phyloP scores from a whole-genome alignment of 2,329 filamentous ascomycete genomes.

The Hypoxylon sp. region DNA sequence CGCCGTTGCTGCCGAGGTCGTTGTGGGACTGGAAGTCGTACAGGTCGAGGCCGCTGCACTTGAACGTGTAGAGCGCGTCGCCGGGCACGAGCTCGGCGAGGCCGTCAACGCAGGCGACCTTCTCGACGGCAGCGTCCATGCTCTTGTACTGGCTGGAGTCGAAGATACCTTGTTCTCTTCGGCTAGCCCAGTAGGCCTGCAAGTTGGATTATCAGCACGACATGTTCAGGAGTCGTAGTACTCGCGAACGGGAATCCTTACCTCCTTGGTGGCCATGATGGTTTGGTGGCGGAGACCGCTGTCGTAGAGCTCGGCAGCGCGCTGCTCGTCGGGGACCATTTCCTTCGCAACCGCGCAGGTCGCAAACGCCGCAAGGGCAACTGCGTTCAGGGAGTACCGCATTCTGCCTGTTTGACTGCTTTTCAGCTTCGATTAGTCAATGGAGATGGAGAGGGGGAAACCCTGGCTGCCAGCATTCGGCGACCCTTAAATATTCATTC shows the following conservation, averaged over 20 bases:
- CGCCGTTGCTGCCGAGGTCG: conserved; percentile 51
- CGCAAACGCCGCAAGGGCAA: conserved; percentile 46
- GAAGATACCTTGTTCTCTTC: conserved; percentile 47
- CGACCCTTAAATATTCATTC: conserved; percentile 33
- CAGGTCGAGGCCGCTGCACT: conserved; percentile 51
- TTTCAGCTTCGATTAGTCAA: conserved; percentile 10
- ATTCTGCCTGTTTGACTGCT: conserved; percentile 44
- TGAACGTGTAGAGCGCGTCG: conserved; percentile 49
- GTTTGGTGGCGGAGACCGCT: conserved; percentile 50
- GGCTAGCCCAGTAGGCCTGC: conserved; percentile 49
- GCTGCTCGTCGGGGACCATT: conserved; percentile 47
- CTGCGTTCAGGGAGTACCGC: conserved; percentile 46
- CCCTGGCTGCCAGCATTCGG: not conserved
- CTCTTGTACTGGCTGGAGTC: conserved; percentile 48
- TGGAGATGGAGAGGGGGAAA: conserved; percentile 14
- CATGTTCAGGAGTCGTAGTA: not conserved
- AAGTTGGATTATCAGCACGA: conserved; percentile 10
- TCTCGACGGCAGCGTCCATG: conserved; percentile 42
- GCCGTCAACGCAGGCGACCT: conserved; percentile 45
- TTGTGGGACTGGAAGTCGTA: conserved; percentile 55
- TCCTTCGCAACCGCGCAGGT: conserved; percentile 49
- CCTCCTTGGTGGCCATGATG: conserved; percentile 50
- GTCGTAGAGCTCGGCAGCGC: conserved; percentile 48
- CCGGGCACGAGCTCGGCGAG: conserved; percentile 44
- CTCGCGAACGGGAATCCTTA: conserved; percentile 17